Base-by-base conservation (phyloP, 2,329 filamentous ascomycete species). In the Alternaria rosae region DNA sequence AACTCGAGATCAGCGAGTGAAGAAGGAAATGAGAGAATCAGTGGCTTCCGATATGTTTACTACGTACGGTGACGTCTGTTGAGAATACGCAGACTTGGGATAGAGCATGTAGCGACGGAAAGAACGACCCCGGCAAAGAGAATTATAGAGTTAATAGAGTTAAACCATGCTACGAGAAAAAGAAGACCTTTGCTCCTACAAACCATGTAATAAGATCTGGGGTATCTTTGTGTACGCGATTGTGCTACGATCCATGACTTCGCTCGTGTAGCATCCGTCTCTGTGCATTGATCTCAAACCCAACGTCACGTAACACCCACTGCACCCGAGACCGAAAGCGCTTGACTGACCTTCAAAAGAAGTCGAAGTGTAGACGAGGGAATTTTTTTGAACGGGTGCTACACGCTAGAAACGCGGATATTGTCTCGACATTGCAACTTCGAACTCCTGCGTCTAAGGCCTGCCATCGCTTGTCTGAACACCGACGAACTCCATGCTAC, bases 191-290 rank as follows among this genome's bases (percentile, higher is more conserved):
- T 50, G 42, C 38, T 54, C 25, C 25, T 53, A 57, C 59, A 62
- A 62, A 65, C 56, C 43, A 54, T 59, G 12, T 25, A 59, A 65
- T 59, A 56, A 59, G 45, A 61, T 64, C 55, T 64, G 58, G 67
- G 67, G 53, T 62, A 68, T 69, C 48, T 44, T 45, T 55, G 58
- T 53, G 28, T 41, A 61, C 51, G 59, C 54, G 55, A 59, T 45
- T 35, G 62, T 56, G 30, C 50, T 54, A 57, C 52, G 25, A 26
- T 41, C 57, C 48, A 57, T 62, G 59, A 50, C 20, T 44, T 45
- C 21, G 55, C 50, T 44, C 55, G 48, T 54, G 59, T 59, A 23
- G 43, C 59, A 59, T 54, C 44, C 54, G 55, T 32, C 58, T 48
- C 47, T 64, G 57, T 61, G 55, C 57, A 54, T 38, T 53, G 20